phyloP scores from a whole-genome alignment of 2,329 filamentous ascomycete genomes.

The Neopestalotiopsis rosae region DNA sequence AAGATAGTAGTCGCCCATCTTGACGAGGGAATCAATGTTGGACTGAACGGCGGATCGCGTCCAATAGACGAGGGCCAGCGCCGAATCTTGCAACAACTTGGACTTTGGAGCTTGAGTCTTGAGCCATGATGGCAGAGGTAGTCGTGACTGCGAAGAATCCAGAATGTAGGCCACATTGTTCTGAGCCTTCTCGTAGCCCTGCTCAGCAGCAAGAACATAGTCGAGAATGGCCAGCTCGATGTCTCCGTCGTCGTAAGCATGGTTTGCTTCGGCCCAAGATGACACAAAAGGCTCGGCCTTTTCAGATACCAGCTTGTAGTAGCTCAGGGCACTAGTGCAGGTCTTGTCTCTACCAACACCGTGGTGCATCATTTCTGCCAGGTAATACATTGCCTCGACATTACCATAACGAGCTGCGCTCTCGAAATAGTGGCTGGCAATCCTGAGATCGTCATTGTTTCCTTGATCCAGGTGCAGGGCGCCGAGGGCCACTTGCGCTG shows the following conservation, averaged over 20 bases:
- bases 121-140: constrained; percentile 61
- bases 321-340: constrained; percentile 77
- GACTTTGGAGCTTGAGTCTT: constrained; percentile 45
- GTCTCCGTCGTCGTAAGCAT: constrained; percentile 80
- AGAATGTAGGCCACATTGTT: constrained; percentile 89
- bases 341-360: constrained; percentile 81
- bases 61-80: constrained; percentile 87
- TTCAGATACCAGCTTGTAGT: constrained; percentile 83
- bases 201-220: constrained; percentile 88
- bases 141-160: constrained; percentile 71
- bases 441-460: constrained; percentile 68
- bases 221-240: constrained; percentile 79
- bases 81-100: constrained; percentile 55
- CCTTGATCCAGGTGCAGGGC: constrained; percentile 88
- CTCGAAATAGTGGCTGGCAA: constrained; percentile 86
- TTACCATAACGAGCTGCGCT: constrained; percentile 81
- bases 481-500: constrained; percentile 83
- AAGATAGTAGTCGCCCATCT: constrained; percentile 98
- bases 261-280: constrained; percentile 82
- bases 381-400: constrained; percentile 90
- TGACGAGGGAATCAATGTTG: constrained; percentile 92
- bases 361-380: constrained; percentile 84
- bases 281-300: constrained; percentile 76
- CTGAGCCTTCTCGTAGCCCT: constrained; percentile 88
- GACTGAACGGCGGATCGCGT: constrained; percentile 91